phyloP scores from a whole-genome alignment of 2,329 filamentous ascomycete species.

The Aspergillus awamori region DNA sequence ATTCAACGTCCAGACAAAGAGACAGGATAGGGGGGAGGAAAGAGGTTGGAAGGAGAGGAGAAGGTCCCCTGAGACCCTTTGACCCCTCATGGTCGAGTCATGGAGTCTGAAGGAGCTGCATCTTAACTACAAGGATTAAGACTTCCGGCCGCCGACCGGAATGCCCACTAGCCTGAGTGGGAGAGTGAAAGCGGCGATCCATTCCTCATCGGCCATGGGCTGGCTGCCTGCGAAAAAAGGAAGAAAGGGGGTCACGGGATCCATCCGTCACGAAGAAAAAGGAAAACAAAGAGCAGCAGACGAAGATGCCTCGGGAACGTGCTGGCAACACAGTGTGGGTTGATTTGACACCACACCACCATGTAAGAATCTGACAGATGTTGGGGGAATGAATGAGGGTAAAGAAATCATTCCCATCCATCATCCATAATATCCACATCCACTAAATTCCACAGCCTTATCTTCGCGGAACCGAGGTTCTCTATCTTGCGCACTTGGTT shows the following conservation, averaged over 20 bases:
- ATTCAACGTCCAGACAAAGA: not conserved
- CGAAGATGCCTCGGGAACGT: not conserved
- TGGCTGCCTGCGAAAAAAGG: not conserved
- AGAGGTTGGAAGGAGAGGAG: not conserved
- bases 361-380: too few species aligned
- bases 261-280: not conserved
- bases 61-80: not conserved
- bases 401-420: not conserved
- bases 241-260: slow-evolving; percentile 6
- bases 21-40: not conserved
- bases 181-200: not conserved
- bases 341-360: too few species aligned
- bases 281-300: not conserved
- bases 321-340: too few species aligned
- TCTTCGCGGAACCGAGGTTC: too few species aligned
- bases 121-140: not conserved
- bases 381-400: not conserved
- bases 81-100: not conserved
- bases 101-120: not conserved
- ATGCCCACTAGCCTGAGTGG: slow-evolving; percentile 7
- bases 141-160: slow-evolving; percentile 6
- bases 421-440: too few species aligned
- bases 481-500: slow-evolving; percentile 20
- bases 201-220: slow-evolving; percentile 5
- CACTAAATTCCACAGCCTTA: too few species aligned